These are phyloP conservation scores for Kingdonia uniflora DNA, from an alignment of 164 flowering plant species.

Conservation along the genomic window DNA sequence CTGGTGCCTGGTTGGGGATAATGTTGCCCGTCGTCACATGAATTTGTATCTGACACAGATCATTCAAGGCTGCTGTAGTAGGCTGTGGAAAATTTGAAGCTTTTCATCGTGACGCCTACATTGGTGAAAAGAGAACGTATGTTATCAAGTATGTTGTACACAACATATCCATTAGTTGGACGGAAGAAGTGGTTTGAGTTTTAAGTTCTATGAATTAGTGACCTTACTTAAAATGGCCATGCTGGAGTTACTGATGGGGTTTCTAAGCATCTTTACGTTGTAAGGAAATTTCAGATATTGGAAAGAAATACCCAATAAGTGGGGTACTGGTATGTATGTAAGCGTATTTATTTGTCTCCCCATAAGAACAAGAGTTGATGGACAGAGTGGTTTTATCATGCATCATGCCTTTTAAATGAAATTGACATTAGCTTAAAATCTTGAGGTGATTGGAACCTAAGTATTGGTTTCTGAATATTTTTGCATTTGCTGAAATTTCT, in stretches of 20 bases:
- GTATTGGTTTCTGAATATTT: too few species aligned
- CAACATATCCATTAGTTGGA: conserved; percentile 5
- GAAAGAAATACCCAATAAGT: conserved; percentile 1
- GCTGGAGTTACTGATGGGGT: not conserved
- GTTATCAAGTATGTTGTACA: conserved; percentile 2
- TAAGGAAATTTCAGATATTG: conserved; percentile 3
- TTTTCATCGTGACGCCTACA: conserved; percentile 25
- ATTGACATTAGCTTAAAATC: too few species aligned
- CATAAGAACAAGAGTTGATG: conserved; percentile 11
- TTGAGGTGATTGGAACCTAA: too few species aligned
- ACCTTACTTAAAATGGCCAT: not conserved
- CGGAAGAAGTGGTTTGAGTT: conserved; percentile 5
- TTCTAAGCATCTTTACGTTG: not conserved
- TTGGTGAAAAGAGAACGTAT: conserved; percentile 17
- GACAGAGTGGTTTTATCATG: conserved; percentile 14
- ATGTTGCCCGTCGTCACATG: conserved; percentile 36
- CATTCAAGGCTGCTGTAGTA: conserved; percentile 41
- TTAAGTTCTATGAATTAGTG: conserved; percentile 6
- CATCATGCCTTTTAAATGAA: not conserved
- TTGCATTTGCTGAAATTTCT: too few species aligned
- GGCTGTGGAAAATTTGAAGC: conserved; percentile 40
- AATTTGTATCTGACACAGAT: conserved; percentile 55
- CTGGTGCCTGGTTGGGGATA: conserved; percentile 21
- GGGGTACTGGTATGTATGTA: conserved; percentile 11
- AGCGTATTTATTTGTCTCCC: conserved; percentile 11